These are phyloP conservation scores for Cladobotryum mycophilum DNA, from an alignment of 2,329 filamentous ascomycete species.

Conservation along the genomic window DNA sequence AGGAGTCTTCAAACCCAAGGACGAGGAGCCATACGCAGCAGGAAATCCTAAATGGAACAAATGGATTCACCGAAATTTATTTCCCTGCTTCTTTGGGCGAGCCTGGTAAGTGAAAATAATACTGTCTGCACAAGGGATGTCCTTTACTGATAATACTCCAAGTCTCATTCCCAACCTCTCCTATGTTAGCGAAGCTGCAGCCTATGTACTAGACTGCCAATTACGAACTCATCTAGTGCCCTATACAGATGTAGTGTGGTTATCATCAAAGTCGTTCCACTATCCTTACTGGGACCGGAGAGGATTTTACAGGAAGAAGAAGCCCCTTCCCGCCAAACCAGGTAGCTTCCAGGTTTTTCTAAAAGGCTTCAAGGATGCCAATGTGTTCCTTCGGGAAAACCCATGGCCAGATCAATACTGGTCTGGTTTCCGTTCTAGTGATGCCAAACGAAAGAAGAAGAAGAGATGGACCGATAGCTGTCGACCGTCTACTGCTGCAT, in stretches of 20 bases:
- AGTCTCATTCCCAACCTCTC: constrained; percentile 92
- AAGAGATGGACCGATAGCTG: constrained; percentile 78
- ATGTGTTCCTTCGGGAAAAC: constrained; percentile 87
- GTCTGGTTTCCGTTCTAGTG: constrained; percentile 61
- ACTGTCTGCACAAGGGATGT: background rate
- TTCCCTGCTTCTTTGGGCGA: constrained; percentile 93
- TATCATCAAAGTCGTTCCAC: constrained; percentile 95
- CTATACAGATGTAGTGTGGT: constrained; percentile 88
- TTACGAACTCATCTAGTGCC: constrained; percentile 88
- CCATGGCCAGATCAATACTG: constrained; percentile 92
- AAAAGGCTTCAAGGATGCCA: constrained; percentile 95
- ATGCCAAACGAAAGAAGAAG: constrained; percentile 61
- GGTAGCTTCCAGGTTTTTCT: constrained; percentile 97
- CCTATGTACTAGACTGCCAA: constrained; percentile 88
- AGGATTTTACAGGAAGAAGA: constrained; percentile 81
- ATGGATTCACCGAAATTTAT: constrained; percentile 96
- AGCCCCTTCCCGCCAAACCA: constrained; percentile 77
- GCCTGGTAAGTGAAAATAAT: constrained; percentile 59
- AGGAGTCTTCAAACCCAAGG: constrained; percentile 97
- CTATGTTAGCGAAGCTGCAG: constrained; percentile 95
- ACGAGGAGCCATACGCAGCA: constrained; percentile 95
- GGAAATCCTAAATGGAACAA: constrained; percentile 99
- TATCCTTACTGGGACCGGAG: constrained; percentile 97
- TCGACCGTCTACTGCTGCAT: constrained; percentile 49
- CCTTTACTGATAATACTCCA: constrained; percentile 4